Base-by-base conservation (phyloP, 2,329 filamentous ascomycete species). In the Aspergillus tanneri region DNA sequence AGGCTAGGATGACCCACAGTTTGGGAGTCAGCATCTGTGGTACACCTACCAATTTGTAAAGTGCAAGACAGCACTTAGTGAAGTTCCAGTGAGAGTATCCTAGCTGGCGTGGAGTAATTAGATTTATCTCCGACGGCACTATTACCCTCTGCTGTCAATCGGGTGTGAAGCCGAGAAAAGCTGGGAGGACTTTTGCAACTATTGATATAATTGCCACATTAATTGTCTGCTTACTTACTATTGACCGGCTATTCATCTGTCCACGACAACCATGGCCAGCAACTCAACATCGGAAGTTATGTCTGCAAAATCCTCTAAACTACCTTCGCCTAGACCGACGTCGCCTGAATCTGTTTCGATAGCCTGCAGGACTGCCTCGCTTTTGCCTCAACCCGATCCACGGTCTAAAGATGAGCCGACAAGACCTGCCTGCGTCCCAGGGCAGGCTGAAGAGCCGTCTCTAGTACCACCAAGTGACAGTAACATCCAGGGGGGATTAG, bases 401-500 rank as follows among this genome's bases (percentile, higher is more conserved):
- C 28, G 21, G 35, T 14, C 46, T 27, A 43, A 28, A 45, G 32
- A 30, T 23, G 30, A 41, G 16, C 30, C 47, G 16, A 19, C 25
- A 42, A 49, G 32, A 36, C 25, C 50, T 34, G 46, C 46, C 12
- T 18, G 25, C 42, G 35, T 28, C 9, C 18, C 38, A 24, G 44
- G 25, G 19, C 12, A 14, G 36, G 38, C 8, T 30, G 38, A 11
- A 14, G 52, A 53, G 23, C 43, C 49, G 9, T 43, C 49, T 11
- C 34, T 52, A 14, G n/a, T n/a, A 56, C 49, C 14, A 44, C 40
- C 52, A 25, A 57, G 47, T 8, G 49, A 58, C 22, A 58, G 56
- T 22, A 56, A 60, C 36, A 66, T 74, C 41, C 62, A 66, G 47
- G 76, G 77, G 57, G 75, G 74, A 23, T 56, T 77, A 42, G 72